These are phyloP conservation scores for Parasarocladium wereldwijsianum DNA, from an alignment of 2,329 filamentous ascomycete species.

Conservation along the genomic window DNA sequence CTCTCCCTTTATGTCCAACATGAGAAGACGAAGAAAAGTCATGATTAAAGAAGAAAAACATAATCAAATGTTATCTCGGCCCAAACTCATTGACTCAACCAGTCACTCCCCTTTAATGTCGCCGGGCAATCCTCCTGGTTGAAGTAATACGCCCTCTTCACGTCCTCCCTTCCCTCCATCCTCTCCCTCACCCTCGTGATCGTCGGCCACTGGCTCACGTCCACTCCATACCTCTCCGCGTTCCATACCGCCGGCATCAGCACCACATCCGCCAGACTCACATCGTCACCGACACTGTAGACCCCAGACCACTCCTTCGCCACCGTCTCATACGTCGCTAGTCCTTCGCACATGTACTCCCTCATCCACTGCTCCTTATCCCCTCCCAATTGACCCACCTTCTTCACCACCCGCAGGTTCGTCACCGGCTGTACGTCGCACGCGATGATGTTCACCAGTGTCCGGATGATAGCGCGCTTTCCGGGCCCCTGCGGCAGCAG, in stretches of 20 bases:
- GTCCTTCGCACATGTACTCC: slow-evolving; percentile 33
- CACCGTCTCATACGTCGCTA: slow-evolving; percentile 40
- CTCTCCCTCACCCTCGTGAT: slow-evolving; percentile 28
- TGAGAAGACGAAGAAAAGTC: no score
- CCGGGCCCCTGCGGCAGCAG: slow-evolving; percentile 33
- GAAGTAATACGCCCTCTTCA: slow-evolving; percentile 37
- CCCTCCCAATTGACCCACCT: slow-evolving; percentile 13
- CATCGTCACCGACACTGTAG: slow-evolving; percentile 38
- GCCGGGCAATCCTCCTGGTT: slow-evolving; percentile 30
- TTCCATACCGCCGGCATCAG: slow-evolving; percentile 44
- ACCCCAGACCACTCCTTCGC: slow-evolving; percentile 22
- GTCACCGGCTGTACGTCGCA: slow-evolving; percentile 46
- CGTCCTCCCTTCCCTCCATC: slow-evolving; percentile 31
- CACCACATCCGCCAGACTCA: slow-evolving; percentile 44
- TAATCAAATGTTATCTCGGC: neutral
- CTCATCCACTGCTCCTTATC: slow-evolving; percentile 33
- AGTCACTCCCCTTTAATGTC: slow-evolving; percentile 6
- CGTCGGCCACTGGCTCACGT: slow-evolving; percentile 31
- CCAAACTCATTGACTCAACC: slow-evolving; percentile 2
- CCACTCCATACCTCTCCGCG: slow-evolving; percentile 38
- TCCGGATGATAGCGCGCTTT: slow-evolving; percentile 33
- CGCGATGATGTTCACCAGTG: slow-evolving; percentile 37
- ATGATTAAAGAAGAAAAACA: neutral
- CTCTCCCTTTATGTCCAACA: neutral
- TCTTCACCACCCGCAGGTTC: slow-evolving; percentile 6